Conservation (phyloP, 768 basidiomycete genomes). For the Phaffia australis region DNA sequence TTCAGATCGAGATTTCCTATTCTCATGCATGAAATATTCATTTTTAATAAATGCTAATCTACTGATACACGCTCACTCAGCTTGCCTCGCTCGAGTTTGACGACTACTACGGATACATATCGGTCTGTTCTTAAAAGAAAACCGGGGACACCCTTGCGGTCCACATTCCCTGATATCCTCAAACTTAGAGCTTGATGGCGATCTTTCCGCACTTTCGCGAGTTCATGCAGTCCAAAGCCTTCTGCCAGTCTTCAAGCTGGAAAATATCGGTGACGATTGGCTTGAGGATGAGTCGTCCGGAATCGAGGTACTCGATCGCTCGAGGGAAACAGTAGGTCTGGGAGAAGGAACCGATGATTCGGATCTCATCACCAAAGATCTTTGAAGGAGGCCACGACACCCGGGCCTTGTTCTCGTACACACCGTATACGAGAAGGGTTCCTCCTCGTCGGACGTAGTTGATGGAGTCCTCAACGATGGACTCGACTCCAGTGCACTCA, state of each 20-base stretch:
- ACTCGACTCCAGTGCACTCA: conserved; percentile 73
- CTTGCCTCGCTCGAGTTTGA: no score
- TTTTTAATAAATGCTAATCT: no score
- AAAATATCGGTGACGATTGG: conserved; percentile 50
- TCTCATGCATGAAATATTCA: no score
- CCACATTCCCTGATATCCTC: no score
- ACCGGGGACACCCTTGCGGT: no score
- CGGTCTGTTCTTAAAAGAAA: no score
- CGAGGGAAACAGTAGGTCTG: conserved; percentile 84
- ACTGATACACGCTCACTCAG: no score
- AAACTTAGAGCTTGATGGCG: conserved; percentile 17
- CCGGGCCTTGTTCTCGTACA: conserved; percentile 72
- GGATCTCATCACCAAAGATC: conserved; percentile 63
- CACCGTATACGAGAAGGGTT: conserved; percentile 60
- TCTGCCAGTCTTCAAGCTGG: conserved; percentile 51
- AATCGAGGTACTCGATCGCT: conserved; percentile 77
- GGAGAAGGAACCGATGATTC: conserved; percentile 80
- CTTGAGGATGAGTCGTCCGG: conserved; percentile 67
- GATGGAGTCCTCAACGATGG: conserved; percentile 75
- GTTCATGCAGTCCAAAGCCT: conserved; percentile 57
- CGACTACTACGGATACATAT: no score
- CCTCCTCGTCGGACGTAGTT: conserved; percentile 79
- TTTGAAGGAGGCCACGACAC: conserved; percentile 80
- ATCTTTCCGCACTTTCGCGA: conserved; percentile 41
- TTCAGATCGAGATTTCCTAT: no score